Evolutionary conservation across 768 basidiomycete genomes (phyloP).

Genomic region (Russula earlei): DNA sequence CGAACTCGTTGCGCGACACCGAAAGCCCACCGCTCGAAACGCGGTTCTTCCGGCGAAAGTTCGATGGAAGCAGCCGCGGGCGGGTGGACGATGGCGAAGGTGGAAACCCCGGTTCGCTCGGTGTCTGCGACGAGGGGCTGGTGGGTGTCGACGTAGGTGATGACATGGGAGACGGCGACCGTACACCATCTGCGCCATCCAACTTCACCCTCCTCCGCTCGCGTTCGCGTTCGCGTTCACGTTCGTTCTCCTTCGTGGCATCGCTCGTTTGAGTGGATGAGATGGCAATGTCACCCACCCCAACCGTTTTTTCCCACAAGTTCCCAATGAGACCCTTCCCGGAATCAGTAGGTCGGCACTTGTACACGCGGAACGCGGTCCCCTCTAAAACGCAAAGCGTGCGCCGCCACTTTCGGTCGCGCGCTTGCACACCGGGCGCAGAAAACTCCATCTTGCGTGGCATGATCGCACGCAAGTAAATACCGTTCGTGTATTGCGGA

Average conservation of each 20-base stretch:
- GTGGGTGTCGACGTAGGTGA: neutral
- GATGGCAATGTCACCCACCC: constrained; percentile 51
- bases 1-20: neutral
- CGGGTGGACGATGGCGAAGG: neutral
- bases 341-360: constrained; percentile 38
- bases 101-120: neutral
- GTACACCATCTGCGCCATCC: neutral
- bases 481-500: constrained; percentile 71
- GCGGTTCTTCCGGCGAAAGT: constrained; percentile 11
- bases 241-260: constrained; percentile 26
- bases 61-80: constrained; percentile 12
- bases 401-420: constrained; percentile 86
- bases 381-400: constrained; percentile 87
- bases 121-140: neutral
- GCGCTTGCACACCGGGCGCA: constrained; percentile 75
- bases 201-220: constrained; percentile 11
- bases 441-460: constrained; percentile 92
- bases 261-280: constrained; percentile 21
- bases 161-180: neutral
- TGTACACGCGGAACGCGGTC: constrained; percentile 76
- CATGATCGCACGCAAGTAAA: constrained; percentile 74
- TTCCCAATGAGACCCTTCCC: constrained; percentile 43
- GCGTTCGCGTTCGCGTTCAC: constrained; percentile 24
- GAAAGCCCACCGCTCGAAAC: neutral
- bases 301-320: constrained; percentile 74